Evolutionary conservation across 1,284 basidiomycete genomes (phyloP), one percentile per base, ranked within the genome.

Genomic region (Pisolithus thermaeus): DNA sequence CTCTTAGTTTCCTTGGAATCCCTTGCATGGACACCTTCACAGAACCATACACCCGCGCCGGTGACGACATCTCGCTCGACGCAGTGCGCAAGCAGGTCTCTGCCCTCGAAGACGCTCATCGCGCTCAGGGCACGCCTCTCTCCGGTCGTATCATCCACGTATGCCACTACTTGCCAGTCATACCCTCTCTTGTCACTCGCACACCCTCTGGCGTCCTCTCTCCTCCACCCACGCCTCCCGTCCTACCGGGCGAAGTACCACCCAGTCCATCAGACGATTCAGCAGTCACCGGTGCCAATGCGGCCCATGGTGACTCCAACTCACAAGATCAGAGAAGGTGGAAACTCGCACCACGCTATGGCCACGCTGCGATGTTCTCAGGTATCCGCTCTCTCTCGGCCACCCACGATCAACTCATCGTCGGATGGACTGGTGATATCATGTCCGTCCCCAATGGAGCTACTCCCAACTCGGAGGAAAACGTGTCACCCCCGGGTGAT

Each of bases 361-460:
- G 94, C 22, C 96, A 99, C 69, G 84, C 92, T 5, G 96, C 96
- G 7, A 92, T 99, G 88, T 89, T 96, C 59, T 90, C 87, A 46
- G 96, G 97, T 36, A 94, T 98, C 62, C 82, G 86, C 52, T 90
- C 87, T 4, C 80, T 99, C 42, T 81, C 85, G 11, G 73, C 81
- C 12, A 87, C 88, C 0, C 90, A 96, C 68, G 85, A 93, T 58
- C 92, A 99, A 73, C 70, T 97, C 57, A 83, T 97, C 61, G 80
- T 98, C 44, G 96, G 92, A 27, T 97, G 95, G 90, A 92, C 91
- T 0, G 96, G 95, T 38, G 93, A 97, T 59, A 78, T 98, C 54
- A 68, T 79, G 45, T 70, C 74, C 12, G 63, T 72, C 9, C 65
- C 70, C 16, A 64, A 73, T 11, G 60, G 58, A 8, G 58, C 63